A percentile compares a stretch with the other conserved stretches of the same genome.
Conservation (phyloP, 2,329 filamentous ascomycete genomes). For the Elsinoe perseae region DNA sequence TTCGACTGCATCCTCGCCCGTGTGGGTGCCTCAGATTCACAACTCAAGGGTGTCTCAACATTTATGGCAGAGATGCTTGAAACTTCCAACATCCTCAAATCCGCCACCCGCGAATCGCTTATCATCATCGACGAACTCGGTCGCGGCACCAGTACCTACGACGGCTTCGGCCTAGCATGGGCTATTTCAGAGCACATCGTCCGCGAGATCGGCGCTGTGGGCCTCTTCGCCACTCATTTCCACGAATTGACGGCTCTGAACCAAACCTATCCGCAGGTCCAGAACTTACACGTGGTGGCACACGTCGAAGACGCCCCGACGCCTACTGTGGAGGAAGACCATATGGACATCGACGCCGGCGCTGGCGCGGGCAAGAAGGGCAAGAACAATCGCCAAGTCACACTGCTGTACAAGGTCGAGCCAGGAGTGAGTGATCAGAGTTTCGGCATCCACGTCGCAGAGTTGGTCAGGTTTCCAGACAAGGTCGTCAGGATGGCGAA, state of each 20-base stretch:
- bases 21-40: conserved; percentile 90
- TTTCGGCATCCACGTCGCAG: conserved; percentile 96
- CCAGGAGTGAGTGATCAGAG: conserved; percentile 93
- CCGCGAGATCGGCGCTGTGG: conserved; percentile 87
- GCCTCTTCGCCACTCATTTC: conserved; percentile 96
- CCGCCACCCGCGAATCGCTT: conserved; percentile 84
- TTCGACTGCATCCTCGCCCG: conserved; percentile 96
- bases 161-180: conserved; percentile 98
- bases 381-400: conserved; percentile 63
- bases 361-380: conserved; percentile 24
- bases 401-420: conserved; percentile 92
- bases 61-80: conserved; percentile 99
- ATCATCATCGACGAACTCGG: conserved; percentile 99
- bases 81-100: conserved; percentile 96
- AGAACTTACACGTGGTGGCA: conserved; percentile 91
- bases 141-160: conserved; percentile 93
- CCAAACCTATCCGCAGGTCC: conserved; percentile 77
- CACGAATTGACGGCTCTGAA: conserved; percentile 91
- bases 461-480: conserved; percentile 89
- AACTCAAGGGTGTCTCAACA: conserved; percentile 94
- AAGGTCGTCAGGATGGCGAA: conserved; percentile 99
- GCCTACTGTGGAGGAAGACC: conserved; percentile 25
- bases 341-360: conserved; percentile 27
- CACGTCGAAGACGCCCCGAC: conserved; percentile 62
- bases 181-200: conserved; percentile 97